Percentiles rank a stretch among this genome's conserved stretches.
phyloP scores from a whole-genome alignment of 441 rosid genomes.

The Viola pubescens region DNA sequence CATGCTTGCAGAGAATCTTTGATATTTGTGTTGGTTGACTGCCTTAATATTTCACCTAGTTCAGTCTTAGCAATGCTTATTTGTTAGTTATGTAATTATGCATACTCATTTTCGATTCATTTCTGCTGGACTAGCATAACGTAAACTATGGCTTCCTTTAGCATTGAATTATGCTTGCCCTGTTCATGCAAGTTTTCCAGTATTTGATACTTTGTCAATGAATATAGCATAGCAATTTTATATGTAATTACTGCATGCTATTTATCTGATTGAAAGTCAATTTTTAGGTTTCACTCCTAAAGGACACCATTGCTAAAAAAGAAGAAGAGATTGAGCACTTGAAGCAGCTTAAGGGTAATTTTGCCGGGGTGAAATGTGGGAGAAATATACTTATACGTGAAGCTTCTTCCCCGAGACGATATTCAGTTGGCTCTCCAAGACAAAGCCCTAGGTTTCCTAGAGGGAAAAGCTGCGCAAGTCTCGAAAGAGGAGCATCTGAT shows the following conservation, averaged over 20 bases:
- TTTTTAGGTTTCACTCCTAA: constrained; percentile 26
- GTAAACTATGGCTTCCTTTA: too few species aligned
- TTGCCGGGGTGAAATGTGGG: constrained; percentile 12
- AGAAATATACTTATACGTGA: constrained; percentile 10
- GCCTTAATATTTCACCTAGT: too few species aligned
- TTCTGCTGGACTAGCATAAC: too few species aligned
- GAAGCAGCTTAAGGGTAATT: constrained; percentile 16
- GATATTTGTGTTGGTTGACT: not conserved
- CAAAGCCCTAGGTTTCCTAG: constrained; percentile 12
- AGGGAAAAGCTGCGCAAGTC: constrained; percentile 17
- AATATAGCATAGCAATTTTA: too few species aligned
- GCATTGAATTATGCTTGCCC: too few species aligned
- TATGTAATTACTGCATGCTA: too few species aligned
- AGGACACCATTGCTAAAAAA: constrained; percentile 24
- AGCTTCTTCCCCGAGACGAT: constrained; percentile 21
- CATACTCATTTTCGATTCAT: too few species aligned
- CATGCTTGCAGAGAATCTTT: not conserved
- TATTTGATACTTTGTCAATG: too few species aligned
- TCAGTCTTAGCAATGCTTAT: too few species aligned
- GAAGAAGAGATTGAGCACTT: constrained; percentile 28
- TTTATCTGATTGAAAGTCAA: too few species aligned
- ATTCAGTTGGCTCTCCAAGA: constrained; percentile 12
- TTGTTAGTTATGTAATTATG: too few species aligned
- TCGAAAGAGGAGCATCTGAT: constrained; percentile 20
- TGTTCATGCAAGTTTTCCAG: too few species aligned